Base-by-base conservation (phyloP, 164 flowering plant genomes). In the Stephania cephalantha region DNA sequence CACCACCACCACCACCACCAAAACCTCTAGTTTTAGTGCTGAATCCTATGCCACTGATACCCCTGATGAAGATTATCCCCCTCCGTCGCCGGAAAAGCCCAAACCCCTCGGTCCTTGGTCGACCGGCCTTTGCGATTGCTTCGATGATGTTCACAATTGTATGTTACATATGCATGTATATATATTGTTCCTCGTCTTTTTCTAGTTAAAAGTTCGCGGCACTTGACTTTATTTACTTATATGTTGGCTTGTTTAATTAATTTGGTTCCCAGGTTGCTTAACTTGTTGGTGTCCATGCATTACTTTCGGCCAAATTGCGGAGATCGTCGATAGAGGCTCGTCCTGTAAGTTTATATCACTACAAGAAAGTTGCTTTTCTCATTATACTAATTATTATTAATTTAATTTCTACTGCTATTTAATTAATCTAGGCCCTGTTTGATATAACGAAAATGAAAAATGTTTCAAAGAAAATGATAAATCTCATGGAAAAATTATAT, bases 241-340 rank as follows among this genome's bases (percentile, higher is more conserved):
- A 35, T 35, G 4, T 35, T 35, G 42, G 42, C 42, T 35, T 35
- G 42, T 4, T 35, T 25, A 25, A 25, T 35, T 35, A 35, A 35
- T 35, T 35, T 18, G 63, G 13, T 55, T 11, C 45, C 10, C 81
- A 88, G 89, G 90, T 73, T 86, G 87, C 76, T 35, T 85, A 10
- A 85, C 91, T 15, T 84, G 74, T 8, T 88, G 89, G 85, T 88
- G 91, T 67, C 89, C 87, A 0, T 88, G 91, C 71, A 74, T 86
- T 18, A 84, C 90, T 0, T 88, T 88, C 67, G 90, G 89, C 9
- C 86, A 73, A 72, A 75, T 84, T 44, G 74, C 91, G 0, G 89
- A 85, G 79, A 86, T 88, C 44, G 78, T 88, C 0, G 87, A 86
- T 61, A 79, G 76, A 64, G 91, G 91, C 52, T 76, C 88, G 0